Evolutionary conservation across 495 filamentous ascomycete genomes (phyloP).

Genomic region (Viridothelium virens): DNA sequence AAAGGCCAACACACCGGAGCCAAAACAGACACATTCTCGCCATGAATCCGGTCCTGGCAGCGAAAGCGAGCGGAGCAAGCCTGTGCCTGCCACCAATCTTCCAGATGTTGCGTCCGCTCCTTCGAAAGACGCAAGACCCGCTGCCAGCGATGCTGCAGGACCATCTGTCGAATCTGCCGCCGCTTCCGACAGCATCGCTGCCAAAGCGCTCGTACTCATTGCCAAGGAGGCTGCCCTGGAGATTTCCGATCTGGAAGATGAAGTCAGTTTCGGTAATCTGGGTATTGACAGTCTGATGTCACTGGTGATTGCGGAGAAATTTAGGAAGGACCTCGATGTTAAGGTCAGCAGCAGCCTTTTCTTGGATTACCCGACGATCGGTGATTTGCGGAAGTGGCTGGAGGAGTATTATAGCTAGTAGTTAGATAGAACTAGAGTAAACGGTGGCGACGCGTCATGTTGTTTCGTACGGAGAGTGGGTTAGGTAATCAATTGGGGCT

Average conservation of each 20-base stretch:
- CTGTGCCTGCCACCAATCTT: constrained; percentile 12
- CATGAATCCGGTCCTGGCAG: constrained; percentile 18
- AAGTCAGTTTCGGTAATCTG: constrained; percentile 13
- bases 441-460: too few relatives aligned
- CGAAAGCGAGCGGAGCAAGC: constrained; percentile 13
- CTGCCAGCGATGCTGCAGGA: too few relatives aligned
- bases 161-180: not conserved
- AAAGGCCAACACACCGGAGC: not conserved
- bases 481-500: too few relatives aligned
- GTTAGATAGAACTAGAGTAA: too few relatives aligned
- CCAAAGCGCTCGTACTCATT: constrained; percentile 13
- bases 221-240: constrained; percentile 15
- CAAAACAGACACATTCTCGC: not conserved
- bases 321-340: constrained; percentile 9
- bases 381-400: constrained; percentile 3
- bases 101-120: not conserved
- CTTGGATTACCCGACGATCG: constrained; percentile 14
- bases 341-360: constrained; percentile 15
- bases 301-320: constrained; percentile 15
- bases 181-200: constrained; percentile 10
- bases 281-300: constrained; percentile 18
- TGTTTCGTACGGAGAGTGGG: too few relatives aligned
- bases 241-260: constrained; percentile 2
- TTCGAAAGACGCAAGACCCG: not conserved
- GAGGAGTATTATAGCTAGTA: constrained; percentile 12